Base-by-base conservation (phyloP, 441 rosid genomes). In the Adansonia grandidieri region DNA sequence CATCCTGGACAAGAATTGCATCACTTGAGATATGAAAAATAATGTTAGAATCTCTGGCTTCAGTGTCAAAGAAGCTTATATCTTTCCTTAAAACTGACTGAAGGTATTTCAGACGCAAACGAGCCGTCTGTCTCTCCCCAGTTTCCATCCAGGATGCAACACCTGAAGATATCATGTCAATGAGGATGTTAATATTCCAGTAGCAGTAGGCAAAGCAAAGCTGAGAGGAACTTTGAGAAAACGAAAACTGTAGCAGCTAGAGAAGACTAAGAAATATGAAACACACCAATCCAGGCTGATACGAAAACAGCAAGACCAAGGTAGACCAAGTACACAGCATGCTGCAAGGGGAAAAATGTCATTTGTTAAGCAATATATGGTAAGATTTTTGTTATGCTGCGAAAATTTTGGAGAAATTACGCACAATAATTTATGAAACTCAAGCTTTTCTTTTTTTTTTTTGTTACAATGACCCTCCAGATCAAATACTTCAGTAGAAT, bases 121-220 rank as follows among this genome's bases (percentile, higher is more conserved):
- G 77, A 10, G 94, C 87, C 13, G 97, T 87, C 84, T 94, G 98
- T 84, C 98, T 89, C 82, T 92, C 97, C 57, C 93, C 96, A 40
- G 96, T 92, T 86, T 92, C 97, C 89, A 85, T 91, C 96, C 96
- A 92, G 69, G 83, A 86, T 57, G 91, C 94, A 70, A 91, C 94
- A 64, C 92, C 89, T 89, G 81, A 71, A 88, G 57, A 80, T 19
- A 28, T 64, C 6, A 45, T 22, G 13, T 53, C 24, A 53, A 22
- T 17, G 15, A 28, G 58, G n/a, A 37, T 45, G 9, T 54, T 53
- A 9, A 50, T 20, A 60, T 32, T 68, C 54, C 13, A 45, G 28
- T 11, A 66, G 15, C 14, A 54, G 15, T 22, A 63, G 15, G 1
- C 62, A 63, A 6, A 14, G 44, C 7, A 20, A 75, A 14, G 44